Evolutionary conservation across 768 basidiomycete species (phyloP), one percentile per base, ranked within the genome.

Genomic region (Scleroderma bovista): DNA sequence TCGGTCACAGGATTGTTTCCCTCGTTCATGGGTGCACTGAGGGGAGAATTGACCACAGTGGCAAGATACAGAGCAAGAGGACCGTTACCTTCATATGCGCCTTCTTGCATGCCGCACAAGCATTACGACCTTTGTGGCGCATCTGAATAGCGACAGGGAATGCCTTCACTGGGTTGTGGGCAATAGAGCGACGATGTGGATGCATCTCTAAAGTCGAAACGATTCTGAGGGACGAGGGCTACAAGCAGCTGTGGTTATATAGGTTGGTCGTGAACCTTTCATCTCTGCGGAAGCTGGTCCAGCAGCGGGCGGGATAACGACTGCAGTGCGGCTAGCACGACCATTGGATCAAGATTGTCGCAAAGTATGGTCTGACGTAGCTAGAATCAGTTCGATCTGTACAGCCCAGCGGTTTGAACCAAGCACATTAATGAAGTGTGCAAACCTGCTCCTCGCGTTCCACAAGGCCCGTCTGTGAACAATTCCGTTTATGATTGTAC

Each of bases 361-460:
- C 31, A 31, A 33, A 33, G 8, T 40, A 19, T 17, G 20, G 20
- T 45, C 29, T 32, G 44, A 45, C 23, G 6, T 33, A 17, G 23
- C 10, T 6, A 45, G 15, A 40, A 15, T 16, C 43, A 33, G 9
- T n/a, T 31, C n/a, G 44, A 33, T 45, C 31, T 43, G 31, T 33
- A 33, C 44, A 45, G 31, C 31, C 13, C n/a, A 12, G n/a, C 12
- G 3, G 22, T 12, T n/a, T 20, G 10, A 17, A 20, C 4, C 15
- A 33, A 32, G 44, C 44, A 45, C 31, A 45, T 45, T 45, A 45
- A 45, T 45, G 44, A 45, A 45, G n/a, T 22, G 31, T 20, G 44
- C 11, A 29, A 45, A 32, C 10, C 29, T 33, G 15, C n/a, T 3
- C 44, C 29, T n/a, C 16, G 44, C 44, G 44, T 31, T 45, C 44